Evolutionary conservation across 2,329 filamentous ascomycete genomes (phyloP).

Genomic region (Trichoderma gracile): DNA sequence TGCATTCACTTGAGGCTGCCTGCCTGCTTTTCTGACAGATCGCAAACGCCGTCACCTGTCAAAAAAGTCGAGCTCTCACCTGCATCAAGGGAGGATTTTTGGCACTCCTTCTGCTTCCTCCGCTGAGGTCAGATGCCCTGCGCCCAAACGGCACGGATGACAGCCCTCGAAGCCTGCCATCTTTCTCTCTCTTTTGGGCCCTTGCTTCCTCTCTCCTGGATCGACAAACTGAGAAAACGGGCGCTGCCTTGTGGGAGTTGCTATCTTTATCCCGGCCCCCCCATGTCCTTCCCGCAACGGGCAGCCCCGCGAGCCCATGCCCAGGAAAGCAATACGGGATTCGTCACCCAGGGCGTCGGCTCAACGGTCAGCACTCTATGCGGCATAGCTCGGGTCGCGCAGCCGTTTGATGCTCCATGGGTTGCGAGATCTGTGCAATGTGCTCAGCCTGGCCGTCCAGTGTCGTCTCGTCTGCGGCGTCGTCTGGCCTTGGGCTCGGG

Average conservation of each 20-base stretch:
- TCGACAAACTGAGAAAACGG: slow-evolving; percentile 12
- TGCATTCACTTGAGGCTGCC: background rate
- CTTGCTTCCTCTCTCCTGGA: background rate
- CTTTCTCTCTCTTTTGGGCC: background rate
- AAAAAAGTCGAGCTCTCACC: slow-evolving; percentile 19
- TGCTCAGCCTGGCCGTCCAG: background rate
- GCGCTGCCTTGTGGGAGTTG: slow-evolving; percentile 9
- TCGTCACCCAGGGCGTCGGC: slow-evolving; percentile 19
- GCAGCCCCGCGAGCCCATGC: slow-evolving; percentile 8
- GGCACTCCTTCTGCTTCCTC: background rate
- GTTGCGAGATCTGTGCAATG: background rate
- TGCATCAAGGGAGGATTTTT: slow-evolving; percentile 8
- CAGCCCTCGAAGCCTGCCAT: background rate
- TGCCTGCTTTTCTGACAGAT: background rate
- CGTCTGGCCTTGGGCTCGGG: too few species aligned
- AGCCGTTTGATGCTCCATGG: background rate
- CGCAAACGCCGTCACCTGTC: background rate
- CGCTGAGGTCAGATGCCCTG: slow-evolving; percentile 21
- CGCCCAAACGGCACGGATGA: background rate
- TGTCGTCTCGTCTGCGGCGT: too few species aligned
- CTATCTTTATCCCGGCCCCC: slow-evolving; percentile 12
- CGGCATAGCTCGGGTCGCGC: slow-evolving; percentile 17
- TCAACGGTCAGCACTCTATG: slow-evolving; percentile 23
- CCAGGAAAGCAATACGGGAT: background rate
- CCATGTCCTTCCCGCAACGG: slow-evolving; percentile 19